A percentile compares a stretch with the other conserved stretches of the same genome.
phyloP scores from a whole-genome alignment of 169 alveolate species.

The Perkinsus marinus region DNA sequence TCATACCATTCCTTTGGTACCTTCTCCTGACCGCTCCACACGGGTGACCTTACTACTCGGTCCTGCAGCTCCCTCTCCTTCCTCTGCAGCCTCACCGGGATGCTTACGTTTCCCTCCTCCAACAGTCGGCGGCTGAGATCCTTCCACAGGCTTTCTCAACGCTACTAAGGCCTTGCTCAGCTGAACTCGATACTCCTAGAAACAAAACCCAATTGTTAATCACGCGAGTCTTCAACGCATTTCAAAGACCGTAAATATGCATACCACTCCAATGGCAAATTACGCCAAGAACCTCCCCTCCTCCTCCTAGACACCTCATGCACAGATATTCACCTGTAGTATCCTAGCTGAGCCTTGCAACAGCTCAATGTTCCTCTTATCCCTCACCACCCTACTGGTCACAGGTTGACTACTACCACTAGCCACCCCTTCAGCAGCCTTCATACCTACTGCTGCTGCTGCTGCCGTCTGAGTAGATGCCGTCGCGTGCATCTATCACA shows the following conservation, averaged over 20 bases:
- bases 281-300: not conserved
- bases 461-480: not conserved
- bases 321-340: not conserved
- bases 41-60: not conserved
- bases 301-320: not conserved
- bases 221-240: too few relatives aligned
- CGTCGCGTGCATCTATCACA: not conserved
- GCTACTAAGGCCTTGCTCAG: not conserved
- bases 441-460: not conserved
- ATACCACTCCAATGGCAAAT: not conserved
- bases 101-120: not conserved
- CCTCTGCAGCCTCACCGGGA: not conserved
- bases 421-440: not conserved
- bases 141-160: not conserved
- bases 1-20: not conserved
- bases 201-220: too few relatives aligned
- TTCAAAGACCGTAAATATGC: not conserved
- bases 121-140: not conserved
- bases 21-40: not conserved
- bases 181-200: not conserved
- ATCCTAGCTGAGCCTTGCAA: not conserved
- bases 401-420: not conserved
- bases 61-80: not conserved
- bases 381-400: not conserved
- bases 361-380: not conserved